phyloP scores from a whole-genome alignment of 2,329 filamentous ascomycete species.

The Aspergillus bombycis region DNA sequence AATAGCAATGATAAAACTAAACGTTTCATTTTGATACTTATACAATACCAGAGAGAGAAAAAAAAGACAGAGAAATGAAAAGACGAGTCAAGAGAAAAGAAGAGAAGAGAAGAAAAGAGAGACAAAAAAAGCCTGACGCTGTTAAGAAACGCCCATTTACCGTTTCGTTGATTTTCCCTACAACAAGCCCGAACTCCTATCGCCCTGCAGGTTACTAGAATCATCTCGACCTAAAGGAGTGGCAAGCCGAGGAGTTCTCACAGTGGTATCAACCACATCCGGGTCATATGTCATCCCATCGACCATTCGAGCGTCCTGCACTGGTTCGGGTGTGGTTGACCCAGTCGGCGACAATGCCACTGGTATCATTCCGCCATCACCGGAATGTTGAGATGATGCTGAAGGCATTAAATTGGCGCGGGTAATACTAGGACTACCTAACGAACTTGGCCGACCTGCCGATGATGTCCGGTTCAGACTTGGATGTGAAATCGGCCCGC shows the following conservation, averaged over 20 bases:
- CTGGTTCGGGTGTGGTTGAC: conserved; percentile 45
- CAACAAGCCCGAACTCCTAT: background rate
- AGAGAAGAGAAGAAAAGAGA: conserved; percentile 1
- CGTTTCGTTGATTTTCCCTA: background rate
- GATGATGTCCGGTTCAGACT: conserved; percentile 45
- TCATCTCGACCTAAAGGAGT: conserved; percentile 30
- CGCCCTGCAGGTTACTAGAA: conserved; percentile 2
- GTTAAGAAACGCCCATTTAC: background rate
- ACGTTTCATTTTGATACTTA: background rate
- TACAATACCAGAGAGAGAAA: background rate
- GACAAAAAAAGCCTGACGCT: background rate
- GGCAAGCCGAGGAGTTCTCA: conserved; percentile 58
- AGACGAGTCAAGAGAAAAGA: background rate
- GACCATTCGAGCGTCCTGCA: conserved; percentile 64
- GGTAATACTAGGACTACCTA: conserved; percentile 41
- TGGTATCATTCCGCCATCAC: conserved; percentile 42
- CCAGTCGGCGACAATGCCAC: conserved; percentile 37
- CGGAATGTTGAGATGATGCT: conserved; percentile 31
- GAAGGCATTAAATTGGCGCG: conserved; percentile 33
- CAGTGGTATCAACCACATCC: conserved; percentile 68
- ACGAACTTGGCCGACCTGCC: conserved; percentile 42
- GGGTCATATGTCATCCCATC: conserved; percentile 67
- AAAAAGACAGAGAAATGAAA: conserved; percentile 1
- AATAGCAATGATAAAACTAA: background rate
- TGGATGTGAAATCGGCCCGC: conserved; percentile 71